Percentiles rank a stretch among this genome's conserved stretches.
phyloP scores from a whole-genome alignment of 208 protist species.

The Blastocrithidia nonstop region DNA sequence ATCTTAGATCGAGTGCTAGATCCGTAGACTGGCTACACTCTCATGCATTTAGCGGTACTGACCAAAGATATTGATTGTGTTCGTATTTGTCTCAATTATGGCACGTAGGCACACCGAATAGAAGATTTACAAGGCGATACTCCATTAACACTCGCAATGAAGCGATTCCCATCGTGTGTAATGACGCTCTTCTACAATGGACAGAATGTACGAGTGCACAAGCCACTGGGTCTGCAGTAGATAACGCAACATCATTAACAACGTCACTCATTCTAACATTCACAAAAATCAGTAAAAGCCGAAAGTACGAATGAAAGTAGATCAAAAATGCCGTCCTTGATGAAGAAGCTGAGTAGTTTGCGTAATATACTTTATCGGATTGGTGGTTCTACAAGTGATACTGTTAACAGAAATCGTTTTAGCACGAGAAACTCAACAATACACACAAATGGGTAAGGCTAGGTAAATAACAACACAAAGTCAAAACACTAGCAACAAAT shows the following conservation, averaged over 20 bases:
- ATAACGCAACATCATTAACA: too few species aligned
- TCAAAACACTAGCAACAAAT: background rate
- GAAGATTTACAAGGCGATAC: conserved; percentile 25
- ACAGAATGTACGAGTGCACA: conserved; percentile 3
- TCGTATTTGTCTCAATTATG: conserved; percentile 13
- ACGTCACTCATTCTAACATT: too few species aligned
- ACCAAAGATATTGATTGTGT: conserved; percentile 6
- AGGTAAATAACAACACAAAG: conserved; percentile 1
- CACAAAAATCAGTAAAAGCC: too few species aligned
- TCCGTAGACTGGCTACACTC: conserved; percentile 16
- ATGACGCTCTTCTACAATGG: conserved; percentile 7
- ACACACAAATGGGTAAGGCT: too few species aligned
- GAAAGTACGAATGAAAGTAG: too few species aligned
- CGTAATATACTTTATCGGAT: too few species aligned
- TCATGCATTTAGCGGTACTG: conserved; percentile 24
- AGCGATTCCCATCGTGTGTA: conserved; percentile 4
- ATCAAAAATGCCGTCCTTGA: too few species aligned
- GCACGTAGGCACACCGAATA: conserved; percentile 13
- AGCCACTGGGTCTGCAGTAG: background rate
- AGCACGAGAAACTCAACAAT: too few species aligned
- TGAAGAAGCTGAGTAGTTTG: too few species aligned
- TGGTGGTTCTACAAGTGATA: too few species aligned
- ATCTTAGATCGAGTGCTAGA: conserved; percentile 22
- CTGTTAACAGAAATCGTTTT: too few species aligned
- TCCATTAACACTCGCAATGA: conserved; percentile 19